Evolutionary conservation across 164 flowering plant species (phyloP), one percentile per base, ranked within the genome.

Genomic region (Brasenia schreberi): DNA sequence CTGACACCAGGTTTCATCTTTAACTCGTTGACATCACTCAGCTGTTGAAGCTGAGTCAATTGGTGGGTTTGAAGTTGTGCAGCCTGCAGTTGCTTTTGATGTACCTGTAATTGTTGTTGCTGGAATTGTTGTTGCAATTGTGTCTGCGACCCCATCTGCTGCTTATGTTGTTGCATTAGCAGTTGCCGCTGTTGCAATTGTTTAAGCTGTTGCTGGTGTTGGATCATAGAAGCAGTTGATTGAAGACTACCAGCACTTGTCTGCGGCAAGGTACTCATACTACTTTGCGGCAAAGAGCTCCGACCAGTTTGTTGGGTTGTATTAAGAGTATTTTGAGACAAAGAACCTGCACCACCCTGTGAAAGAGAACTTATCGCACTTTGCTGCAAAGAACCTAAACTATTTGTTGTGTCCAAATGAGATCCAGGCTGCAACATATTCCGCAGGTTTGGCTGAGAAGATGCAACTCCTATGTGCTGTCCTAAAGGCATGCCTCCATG

Each of bases 331-430:
- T 81, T 87, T 70, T 88, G 96, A 58, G 83, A 96, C 49, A 81
- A 42, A 7, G 69, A 56, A 27, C 71, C 75, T 65, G 66, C 69
- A 19, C 56, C n/a, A 63, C 58, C 67, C 59, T 62, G 66, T 65
- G 52, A 68, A 44, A 66, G 44, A 71, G 84, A 77, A 33, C 79
- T 76, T 6, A 73, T 64, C 56, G 78, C 62, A 69, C 71, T 83
- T 64, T 81, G 91, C 75, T 84, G 92, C 76, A 86, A 52, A 53
- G 88, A 76, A 71, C 73, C 76, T 65, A 81, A 27, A 12, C 76
- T 65, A 77, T 72, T 84, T 64, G 90, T 89, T n/a, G 85, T 67
- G 66, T 90, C 94, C 74, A 87, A 56, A 77, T 66, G 83, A 4
- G 90, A 76, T 68, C 75, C 76, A 23, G 84, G 65, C 67, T 84